phyloP scores from a whole-genome alignment of 495 filamentous ascomycete species.

The Hypoxylon cercidicola region DNA sequence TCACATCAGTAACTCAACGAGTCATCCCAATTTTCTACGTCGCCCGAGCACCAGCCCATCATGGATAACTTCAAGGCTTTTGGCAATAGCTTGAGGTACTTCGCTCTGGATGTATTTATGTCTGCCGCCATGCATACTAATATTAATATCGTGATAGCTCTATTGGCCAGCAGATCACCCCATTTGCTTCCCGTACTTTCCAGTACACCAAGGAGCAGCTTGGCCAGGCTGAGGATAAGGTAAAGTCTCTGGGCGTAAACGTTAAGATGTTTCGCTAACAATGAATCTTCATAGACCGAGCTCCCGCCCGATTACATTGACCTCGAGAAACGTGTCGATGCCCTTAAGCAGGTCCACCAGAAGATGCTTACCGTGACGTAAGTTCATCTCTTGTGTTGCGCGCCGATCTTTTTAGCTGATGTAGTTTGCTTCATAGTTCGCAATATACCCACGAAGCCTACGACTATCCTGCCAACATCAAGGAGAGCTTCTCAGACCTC shows the following conservation, averaged over 20 bases:
- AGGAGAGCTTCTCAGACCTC: constrained; percentile 96
- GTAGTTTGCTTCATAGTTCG: constrained; percentile 65
- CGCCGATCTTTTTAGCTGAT: constrained; percentile 10
- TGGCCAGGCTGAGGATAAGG: constrained; percentile 94
- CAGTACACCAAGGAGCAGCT: constrained; percentile 98
- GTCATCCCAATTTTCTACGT: constrained; percentile 1
- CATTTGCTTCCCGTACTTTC: constrained; percentile 91
- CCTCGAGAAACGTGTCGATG: constrained; percentile 98
- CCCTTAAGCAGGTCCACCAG: constrained; percentile 94
- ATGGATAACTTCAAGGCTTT: constrained; percentile 80
- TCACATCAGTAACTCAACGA: constrained; percentile 1
- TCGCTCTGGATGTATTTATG: constrained; percentile 14
- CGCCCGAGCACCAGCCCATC: constrained; percentile 27
- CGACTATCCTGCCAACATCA: constrained; percentile 98
- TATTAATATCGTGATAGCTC: constrained; percentile 45
- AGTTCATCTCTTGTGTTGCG: constrained; percentile 48
- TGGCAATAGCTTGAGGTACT: constrained; percentile 49
- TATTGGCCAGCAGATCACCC: constrained; percentile 71
- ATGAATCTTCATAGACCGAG: constrained; percentile 72
- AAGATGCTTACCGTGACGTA: constrained; percentile 97
- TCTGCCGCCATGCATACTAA: constrained; percentile 11
- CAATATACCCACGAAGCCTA: constrained; percentile 97
- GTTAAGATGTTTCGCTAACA: constrained; percentile 14
- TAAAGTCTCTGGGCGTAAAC: constrained; percentile 45
- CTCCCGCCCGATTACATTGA: constrained; percentile 97